phyloP scores from a whole-genome alignment of 106 monocot species.

The Acanthochlamys bracteata region DNA sequence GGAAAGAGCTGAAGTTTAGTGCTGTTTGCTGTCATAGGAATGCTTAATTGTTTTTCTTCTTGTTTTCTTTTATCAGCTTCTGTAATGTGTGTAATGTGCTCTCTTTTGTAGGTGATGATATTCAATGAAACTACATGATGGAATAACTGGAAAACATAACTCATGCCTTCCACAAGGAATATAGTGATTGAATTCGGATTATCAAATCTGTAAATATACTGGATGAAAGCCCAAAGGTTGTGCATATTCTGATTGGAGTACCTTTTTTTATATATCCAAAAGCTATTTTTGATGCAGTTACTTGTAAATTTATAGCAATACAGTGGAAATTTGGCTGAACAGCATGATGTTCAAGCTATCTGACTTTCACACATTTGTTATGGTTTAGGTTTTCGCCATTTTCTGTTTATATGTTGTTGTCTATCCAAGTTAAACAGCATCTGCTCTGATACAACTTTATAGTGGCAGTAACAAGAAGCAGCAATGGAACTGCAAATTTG shows the following conservation, averaged over 20 bases:
- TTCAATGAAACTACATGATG: slow-evolving; percentile 9
- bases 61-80: neutral
- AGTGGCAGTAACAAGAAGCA: too few species aligned
- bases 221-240: neutral
- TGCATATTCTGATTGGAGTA: slow-evolving; percentile 1
- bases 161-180: neutral
- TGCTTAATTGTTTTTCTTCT: neutral
- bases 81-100: neutral
- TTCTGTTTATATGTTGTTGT: neutral
- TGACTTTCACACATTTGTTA: neutral
- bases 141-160: neutral
- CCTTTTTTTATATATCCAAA: neutral
- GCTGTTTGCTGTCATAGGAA: neutral
- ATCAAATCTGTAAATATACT: neutral
- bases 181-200: neutral
- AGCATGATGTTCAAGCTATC: neutral
- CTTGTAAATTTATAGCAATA: neutral
- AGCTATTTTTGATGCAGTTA: neutral
- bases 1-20: neutral
- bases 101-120: slow-evolving; percentile 7
- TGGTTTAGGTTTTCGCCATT: neutral
- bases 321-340: neutral
- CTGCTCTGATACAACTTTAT: too few species aligned
- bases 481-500: too few species aligned
- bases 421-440: neutral